Conservation (phyloP, 164 flowering plant species). For the Kalanchoe fedtschenkoi region DNA sequence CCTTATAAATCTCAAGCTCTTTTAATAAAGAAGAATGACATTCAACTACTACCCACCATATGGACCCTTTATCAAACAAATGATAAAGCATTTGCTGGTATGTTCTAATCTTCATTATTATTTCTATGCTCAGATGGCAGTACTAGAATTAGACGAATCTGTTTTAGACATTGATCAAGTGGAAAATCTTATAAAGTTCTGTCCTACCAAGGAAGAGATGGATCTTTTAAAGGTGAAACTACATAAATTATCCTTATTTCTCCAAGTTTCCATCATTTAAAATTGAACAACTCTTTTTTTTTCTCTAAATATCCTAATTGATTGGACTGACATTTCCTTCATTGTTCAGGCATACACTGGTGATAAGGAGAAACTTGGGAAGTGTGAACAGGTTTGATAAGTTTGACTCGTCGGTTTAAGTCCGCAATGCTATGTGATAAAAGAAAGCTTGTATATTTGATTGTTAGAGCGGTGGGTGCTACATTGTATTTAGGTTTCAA, state of each 20-base stretch:
- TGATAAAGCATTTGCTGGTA: neutral
- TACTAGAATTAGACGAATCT: slow-evolving; percentile 87
- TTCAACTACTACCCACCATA: neutral
- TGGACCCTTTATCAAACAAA: neutral
- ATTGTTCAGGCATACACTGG: slow-evolving; percentile 54
- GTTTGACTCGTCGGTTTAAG: neutral
- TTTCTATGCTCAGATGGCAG: slow-evolving; percentile 53
- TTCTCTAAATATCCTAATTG: neutral
- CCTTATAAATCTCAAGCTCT: no score
- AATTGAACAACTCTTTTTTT: no score
- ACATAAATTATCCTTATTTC: neutral
- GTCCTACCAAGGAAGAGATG: slow-evolving; percentile 99
- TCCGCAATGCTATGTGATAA: neutral
- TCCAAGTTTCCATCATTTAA: neutral
- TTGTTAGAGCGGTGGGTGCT: neutral
- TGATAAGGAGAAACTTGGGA: slow-evolving; percentile 68
- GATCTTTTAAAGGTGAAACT: slow-evolving; percentile 75
- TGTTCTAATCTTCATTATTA: neutral
- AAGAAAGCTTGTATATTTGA: neutral
- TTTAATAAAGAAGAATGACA: neutral
- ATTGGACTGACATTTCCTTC: slow-evolving; percentile 5
- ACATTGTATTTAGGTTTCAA: no score
- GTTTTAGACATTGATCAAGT: slow-evolving; percentile 91
- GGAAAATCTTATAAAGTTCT: slow-evolving; percentile 87
- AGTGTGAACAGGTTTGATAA: slow-evolving; percentile 84